phyloP scores from a whole-genome alignment of 257 asterid species.

The Anisodus acutangulus region DNA sequence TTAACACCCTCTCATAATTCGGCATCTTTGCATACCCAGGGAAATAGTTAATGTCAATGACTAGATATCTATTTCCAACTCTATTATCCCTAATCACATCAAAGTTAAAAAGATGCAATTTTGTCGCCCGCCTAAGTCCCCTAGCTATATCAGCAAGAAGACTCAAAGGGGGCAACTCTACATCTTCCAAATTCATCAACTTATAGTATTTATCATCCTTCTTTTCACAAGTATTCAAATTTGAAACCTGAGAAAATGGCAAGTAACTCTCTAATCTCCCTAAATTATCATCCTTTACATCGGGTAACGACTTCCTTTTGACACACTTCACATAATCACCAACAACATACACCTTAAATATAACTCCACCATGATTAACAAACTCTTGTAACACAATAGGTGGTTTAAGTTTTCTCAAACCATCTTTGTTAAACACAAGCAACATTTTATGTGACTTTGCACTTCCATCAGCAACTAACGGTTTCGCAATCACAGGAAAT shows the following conservation, averaged over 20 bases:
- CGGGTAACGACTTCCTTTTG: conserved; percentile 69
- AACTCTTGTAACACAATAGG: conserved; percentile 77
- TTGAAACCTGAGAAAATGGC: conserved; percentile 65
- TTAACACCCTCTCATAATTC: conserved; percentile 58
- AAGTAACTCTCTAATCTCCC: conserved; percentile 51
- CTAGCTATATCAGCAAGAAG: conserved; percentile 62
- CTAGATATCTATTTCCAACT: conserved; percentile 67
- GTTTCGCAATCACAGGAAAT: conserved; percentile 75
- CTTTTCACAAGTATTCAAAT: conserved; percentile 50
- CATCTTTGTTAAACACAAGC: conserved; percentile 59
- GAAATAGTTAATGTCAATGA: conserved; percentile 74
- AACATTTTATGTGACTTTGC: conserved; percentile 76
- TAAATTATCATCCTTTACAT: conserved; percentile 59
- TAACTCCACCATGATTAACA: conserved; percentile 74
- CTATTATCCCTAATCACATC: conserved; percentile 72
- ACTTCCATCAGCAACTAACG: conserved; percentile 74
- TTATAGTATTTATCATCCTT: conserved; percentile 52
- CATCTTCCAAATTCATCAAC: conserved; percentile 63
- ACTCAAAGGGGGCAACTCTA: conserved; percentile 64
- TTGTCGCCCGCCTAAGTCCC: conserved; percentile 59
- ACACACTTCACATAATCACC: conserved; percentile 75
- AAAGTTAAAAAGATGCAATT: conserved; percentile 65
- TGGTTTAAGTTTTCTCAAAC: conserved; percentile 66
- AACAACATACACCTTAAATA: conserved; percentile 78
- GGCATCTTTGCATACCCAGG: conserved; percentile 88